Conservation (phyloP, 2,329 filamentous ascomycete species). For the Paraphaeosphaeria minitans region DNA sequence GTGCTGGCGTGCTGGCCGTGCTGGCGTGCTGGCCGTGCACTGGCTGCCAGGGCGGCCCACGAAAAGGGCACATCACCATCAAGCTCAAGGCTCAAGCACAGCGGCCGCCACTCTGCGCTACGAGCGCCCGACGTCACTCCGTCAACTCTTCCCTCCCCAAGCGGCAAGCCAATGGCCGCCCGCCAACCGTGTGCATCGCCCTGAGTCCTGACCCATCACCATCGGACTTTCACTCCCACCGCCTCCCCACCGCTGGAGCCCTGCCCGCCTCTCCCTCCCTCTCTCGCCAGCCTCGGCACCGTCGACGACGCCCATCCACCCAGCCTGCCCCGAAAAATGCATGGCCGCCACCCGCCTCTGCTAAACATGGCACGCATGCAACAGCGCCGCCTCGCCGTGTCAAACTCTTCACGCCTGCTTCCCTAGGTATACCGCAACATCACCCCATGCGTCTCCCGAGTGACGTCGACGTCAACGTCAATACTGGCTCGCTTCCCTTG, state of each 20-base stretch:
- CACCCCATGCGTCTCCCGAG: constrained; percentile 1
- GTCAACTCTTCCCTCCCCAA: too few relatives aligned
- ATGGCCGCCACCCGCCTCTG: neutral
- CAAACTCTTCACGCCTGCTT: neutral
- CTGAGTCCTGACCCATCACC: neutral
- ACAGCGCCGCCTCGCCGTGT: neutral
- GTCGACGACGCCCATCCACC: constrained; percentile 5
- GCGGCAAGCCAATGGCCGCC: neutral
- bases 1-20: too few relatives aligned
- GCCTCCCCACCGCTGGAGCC: neutral
- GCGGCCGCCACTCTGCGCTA: constrained; percentile 7
- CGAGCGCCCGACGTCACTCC: constrained; percentile 6
- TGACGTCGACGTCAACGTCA: constrained; percentile 6
- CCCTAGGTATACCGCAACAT: neutral
- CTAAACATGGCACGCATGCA: constrained; percentile 4
- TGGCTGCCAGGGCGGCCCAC: neutral
- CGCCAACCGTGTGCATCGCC: neutral
- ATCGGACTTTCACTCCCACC: constrained; percentile 3
- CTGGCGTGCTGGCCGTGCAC: neutral
- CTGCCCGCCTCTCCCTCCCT: neutral
- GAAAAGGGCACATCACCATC: neutral
- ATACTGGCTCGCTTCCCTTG: constrained; percentile 2
- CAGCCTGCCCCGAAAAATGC: constrained; percentile 1
- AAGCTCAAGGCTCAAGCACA: neutral
- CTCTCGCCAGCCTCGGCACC: neutral